phyloP scores from a whole-genome alignment of 1,139 yeast genomes.

The Sugiyamaella grinbergsii region DNA sequence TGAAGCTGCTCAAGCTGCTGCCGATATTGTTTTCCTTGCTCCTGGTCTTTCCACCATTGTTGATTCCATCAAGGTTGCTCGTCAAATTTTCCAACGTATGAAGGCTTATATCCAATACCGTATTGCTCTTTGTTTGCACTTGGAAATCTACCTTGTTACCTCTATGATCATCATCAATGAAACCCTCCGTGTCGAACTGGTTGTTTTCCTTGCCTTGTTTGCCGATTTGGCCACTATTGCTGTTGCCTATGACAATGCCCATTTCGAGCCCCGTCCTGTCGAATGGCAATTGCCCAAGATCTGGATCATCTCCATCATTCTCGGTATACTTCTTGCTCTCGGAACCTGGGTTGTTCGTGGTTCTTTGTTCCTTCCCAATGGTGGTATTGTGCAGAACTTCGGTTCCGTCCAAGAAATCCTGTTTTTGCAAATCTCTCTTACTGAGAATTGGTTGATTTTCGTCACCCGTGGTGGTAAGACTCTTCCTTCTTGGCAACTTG shows the following conservation, averaged over 20 bases:
- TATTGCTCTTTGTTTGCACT: conserved; percentile 89
- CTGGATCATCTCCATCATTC: conserved; percentile 91
- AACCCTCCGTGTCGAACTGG: conserved; percentile 79
- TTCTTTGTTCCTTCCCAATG: conserved; percentile 80
- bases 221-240: conserved; percentile 96
- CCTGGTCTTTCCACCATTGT: conserved; percentile 88
- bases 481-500: conserved; percentile 98
- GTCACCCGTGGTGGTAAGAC: conserved; percentile 95
- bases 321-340: conserved; percentile 79
- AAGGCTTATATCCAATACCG: conserved; percentile 95
- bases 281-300: conserved; percentile 95
- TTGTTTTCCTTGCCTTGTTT: conserved; percentile 92
- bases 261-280: conserved; percentile 85
- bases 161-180: conserved; percentile 91
- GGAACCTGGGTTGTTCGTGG: conserved; percentile 94
- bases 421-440: conserved; percentile 87
- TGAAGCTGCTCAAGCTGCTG: conserved; percentile 95
- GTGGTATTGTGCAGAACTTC: conserved; percentile 93
- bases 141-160: conserved; percentile 88
- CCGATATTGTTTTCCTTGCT: conserved; percentile 93
- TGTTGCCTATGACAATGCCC: conserved; percentile 95
- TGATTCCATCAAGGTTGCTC: conserved; percentile 90
- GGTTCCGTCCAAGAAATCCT: conserved; percentile 91
- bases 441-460: conserved; percentile 96
- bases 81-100: conserved; percentile 99